Evolutionary conservation across 768 basidiomycete species (phyloP), one percentile per base, ranked within the genome.

Genomic region (Kondoa subrosea): DNA sequence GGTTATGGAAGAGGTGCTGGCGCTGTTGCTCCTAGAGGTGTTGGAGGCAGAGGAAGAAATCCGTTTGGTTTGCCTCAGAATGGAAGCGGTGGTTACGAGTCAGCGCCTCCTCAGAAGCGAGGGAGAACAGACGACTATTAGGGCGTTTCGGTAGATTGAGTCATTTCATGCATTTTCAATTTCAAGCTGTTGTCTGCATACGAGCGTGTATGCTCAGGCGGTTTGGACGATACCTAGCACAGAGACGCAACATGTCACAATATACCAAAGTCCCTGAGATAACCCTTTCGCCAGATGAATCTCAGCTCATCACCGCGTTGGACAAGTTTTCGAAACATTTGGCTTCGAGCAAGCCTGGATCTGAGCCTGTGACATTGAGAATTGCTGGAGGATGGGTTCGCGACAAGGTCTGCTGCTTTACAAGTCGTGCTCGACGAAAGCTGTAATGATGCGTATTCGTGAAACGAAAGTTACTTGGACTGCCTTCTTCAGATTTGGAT

Each of bases 331-430:
- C 74, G 2, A 59, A 66, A 17, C 73, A 71, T 67, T 59, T 73
- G 33, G 67, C 70, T 30, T 16, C 25, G 0, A 56, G 67, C 27
- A 66, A 69, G 17, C 56, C 60, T 1, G 69, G 68, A n/a, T 57
- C 57, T 4, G 57, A 83, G 0, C 72, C 70, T 26, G 77, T 81
- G 0, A 78, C 79, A 69, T 93, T 93, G 76, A 82, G 95, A 72
- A 88, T 99, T 60, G 95, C 91, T 14, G 95, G 95, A 21, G 95
- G 95, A 25, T 99, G 95, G 95, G 95, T 97, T 58, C 81, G 95
- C 74, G 95, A 99, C 77, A 99, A 99, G 85, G 93, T 91, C 69
- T 72, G n/a, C n/a, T n/a, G n/a, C n/a, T n/a, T n/a, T n/a, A n/a
- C 79, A 76, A 30, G n/a, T 25, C 30, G 26, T 31, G 57, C 60